Base-by-base conservation (phyloP, 495 filamentous ascomycete species). In the Neurospora sp. region DNA sequence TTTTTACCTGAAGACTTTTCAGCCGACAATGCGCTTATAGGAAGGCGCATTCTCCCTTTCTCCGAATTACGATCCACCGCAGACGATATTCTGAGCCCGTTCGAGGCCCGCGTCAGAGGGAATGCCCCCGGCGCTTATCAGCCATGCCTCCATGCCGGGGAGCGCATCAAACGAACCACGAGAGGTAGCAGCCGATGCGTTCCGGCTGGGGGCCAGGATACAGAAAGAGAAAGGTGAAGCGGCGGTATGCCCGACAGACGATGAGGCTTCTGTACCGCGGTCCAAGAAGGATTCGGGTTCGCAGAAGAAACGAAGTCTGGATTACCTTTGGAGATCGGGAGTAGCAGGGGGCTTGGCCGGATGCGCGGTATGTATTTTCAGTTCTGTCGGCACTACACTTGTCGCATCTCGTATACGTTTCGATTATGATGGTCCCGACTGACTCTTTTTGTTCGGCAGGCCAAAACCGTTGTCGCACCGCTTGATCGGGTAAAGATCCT, bases 401-500 rank as follows among this genome's bases (percentile, higher is more conserved):
- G 54, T 66, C 6, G 27, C 54, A 66, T 66, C 14, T 27, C 54
- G 6, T 37, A 27, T n/a, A 54, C 71, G 23, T 16, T 5, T 72
- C 46, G 31, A n/a, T 0, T 11, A 16, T 38, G 42, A 37, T 62
- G 42, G 2, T 41, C 39, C 72, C 75, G 31, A 41, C 66, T 59
- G 40, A 75, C 20, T 18, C 62, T 62, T 27, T 37, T 16, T 59
- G 14, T 70, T 37, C 14, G 54, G 46, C 73, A 97, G 94, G 96
- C 93, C 75, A 99, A 99, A 86, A 97, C 95, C 1, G 85, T 96
- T 20, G 97, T 99, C 16, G 96, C 93, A 37, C 96, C 96, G 41
- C 92, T 99, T 72, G 96, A 99, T 84, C 91, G 96, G 62, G 96
- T 99, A 79, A 99, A 99, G 82, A 99, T 99, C 80, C 91, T 99